A percentile compares a stretch with the other conserved stretches of the same genome.
phyloP scores from a whole-genome alignment of 331 rosid species.

The Quercus lobata region DNA sequence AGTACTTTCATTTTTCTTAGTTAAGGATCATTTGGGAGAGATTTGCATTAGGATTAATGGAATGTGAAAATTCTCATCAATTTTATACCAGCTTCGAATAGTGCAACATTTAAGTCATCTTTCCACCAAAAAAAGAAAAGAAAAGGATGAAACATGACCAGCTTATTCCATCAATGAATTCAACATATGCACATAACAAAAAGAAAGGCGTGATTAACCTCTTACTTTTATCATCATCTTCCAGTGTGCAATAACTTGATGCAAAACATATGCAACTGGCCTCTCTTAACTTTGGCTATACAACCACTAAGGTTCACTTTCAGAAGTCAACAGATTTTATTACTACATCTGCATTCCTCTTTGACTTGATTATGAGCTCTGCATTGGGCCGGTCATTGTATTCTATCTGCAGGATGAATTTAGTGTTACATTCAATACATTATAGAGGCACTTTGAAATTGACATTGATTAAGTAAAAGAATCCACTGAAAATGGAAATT shows the following conservation, averaged over 20 bases:
- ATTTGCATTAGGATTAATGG: not conserved
- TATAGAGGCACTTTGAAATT: not conserved
- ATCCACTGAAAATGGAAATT: not conserved
- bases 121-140: not conserved
- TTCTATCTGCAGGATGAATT: constrained; percentile 54
- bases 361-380: constrained; percentile 72
- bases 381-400: constrained; percentile 85
- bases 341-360: constrained; percentile 66
- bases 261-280: not conserved
- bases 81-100: not conserved
- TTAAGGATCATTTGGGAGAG: not conserved
- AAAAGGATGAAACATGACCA: not conserved
- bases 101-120: not conserved
- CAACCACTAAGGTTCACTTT: constrained; percentile 18
- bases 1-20: not conserved
- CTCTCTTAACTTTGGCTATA: not conserved
- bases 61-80: not conserved
- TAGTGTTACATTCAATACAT: not conserved
- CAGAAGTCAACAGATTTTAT: constrained; percentile 73
- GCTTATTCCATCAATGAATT: not conserved
- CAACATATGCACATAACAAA: not conserved
- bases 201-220: not conserved
- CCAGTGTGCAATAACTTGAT: not conserved
- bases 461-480: not conserved
- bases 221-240: not conserved